Evolutionary conservation across 495 filamentous ascomycete genomes (phyloP).

Genomic region (Pseudevernia furfuracea): DNA sequence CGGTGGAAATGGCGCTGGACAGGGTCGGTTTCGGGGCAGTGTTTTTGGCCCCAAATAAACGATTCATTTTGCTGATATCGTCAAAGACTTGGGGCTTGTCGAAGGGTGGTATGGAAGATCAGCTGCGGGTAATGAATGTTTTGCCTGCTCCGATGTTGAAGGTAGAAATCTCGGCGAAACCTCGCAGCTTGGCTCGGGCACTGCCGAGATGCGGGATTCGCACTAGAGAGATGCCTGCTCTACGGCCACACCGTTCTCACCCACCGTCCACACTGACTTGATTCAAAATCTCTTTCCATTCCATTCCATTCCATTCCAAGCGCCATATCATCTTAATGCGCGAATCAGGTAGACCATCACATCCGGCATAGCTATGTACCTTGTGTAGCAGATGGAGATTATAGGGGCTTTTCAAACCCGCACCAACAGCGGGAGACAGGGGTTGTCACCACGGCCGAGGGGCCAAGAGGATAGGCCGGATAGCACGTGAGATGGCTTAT

Average conservation of each 20-base stretch:
- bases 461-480: not conserved
- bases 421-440: constrained; percentile 14
- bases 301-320: no score
- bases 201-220: not conserved
- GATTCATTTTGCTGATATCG: constrained; percentile 64
- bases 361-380: not conserved
- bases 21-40: constrained; percentile 89
- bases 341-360: not conserved
- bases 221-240: not conserved
- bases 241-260: no score
- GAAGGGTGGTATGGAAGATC: not conserved
- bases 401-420: constrained; percentile 11
- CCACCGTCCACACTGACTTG: not conserved
- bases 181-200: not conserved
- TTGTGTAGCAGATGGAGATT: constrained; percentile 8
- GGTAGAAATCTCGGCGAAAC: constrained; percentile 4
- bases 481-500: not conserved
- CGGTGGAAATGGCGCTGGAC: constrained; percentile 73
- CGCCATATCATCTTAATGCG: not conserved
- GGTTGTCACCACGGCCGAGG: not conserved
- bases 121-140: not conserved
- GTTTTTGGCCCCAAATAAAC: constrained; percentile 85
- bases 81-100: not conserved
- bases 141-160: constrained; percentile 10
- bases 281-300: not conserved